Evolutionary conservation across 1,284 basidiomycete genomes (phyloP).

Genomic region (Crucibulum parvulum): DNA sequence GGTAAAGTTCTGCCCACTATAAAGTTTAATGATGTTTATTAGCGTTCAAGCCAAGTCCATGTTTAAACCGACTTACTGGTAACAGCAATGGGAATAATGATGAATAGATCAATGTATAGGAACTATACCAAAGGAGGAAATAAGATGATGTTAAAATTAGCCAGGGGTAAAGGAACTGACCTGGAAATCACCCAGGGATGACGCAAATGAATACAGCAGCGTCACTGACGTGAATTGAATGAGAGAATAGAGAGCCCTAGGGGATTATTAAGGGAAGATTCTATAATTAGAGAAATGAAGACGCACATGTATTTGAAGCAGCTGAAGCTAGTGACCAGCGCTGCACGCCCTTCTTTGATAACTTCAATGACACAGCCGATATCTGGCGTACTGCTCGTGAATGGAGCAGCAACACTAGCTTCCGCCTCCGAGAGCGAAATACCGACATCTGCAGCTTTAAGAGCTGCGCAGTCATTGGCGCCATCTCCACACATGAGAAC

Average conservation of each 20-base stretch:
- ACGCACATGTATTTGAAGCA: slow-evolving; percentile 99
- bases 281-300: neutral
- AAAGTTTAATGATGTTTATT: neutral
- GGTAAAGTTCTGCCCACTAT: slow-evolving; percentile 95
- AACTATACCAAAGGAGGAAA: slow-evolving; percentile 62
- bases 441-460: slow-evolving; percentile 99
- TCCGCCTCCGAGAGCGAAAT: slow-evolving; percentile 98
- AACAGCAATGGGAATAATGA: slow-evolving; percentile 96
- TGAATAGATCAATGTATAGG: slow-evolving; percentile 96
- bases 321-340: slow-evolving; percentile 96
- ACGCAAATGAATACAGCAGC: slow-evolving; percentile 94
- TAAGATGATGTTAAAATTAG: neutral
- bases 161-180: slow-evolving; percentile 46
- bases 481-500: slow-evolving; percentile 99
- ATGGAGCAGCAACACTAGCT: slow-evolving; percentile 98
- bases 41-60: neutral
- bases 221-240: slow-evolving; percentile 93
- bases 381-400: slow-evolving; percentile 94
- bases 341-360: slow-evolving; percentile 95
- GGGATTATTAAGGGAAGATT: slow-evolving; percentile 10
- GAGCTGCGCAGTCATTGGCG: slow-evolving; percentile 97
- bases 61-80: slow-evolving; percentile 69
- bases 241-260: slow-evolving; percentile 88
- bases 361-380: slow-evolving; percentile 97
- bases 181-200: slow-evolving; percentile 96